Percentiles rank a stretch among this genome's conserved stretches.
phyloP scores from a whole-genome alignment of 306 rosid genomes.

The Fragaria ananassa region DNA sequence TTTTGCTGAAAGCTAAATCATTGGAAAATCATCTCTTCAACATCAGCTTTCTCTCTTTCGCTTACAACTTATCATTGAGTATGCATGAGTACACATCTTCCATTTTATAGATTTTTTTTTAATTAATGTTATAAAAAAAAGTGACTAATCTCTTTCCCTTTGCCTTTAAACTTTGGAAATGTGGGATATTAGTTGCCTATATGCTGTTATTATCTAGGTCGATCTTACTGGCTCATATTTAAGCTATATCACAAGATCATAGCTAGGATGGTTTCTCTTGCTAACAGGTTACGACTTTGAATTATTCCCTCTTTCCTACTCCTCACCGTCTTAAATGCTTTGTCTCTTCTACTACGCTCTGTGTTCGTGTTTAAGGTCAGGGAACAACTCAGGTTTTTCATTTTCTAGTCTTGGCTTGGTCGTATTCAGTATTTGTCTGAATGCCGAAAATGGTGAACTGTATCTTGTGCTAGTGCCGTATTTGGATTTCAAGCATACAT shows the following conservation, averaged over 20 bases:
- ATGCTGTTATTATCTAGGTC: background rate
- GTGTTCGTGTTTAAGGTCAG: background rate
- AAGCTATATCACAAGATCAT: background rate
- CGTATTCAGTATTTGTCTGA: background rate
- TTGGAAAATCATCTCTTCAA: background rate
- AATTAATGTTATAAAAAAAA: background rate
- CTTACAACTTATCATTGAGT: background rate
- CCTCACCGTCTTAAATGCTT: background rate
- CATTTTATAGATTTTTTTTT: background rate
- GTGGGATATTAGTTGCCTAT: background rate
- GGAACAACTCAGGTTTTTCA: background rate
- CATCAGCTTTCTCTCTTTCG: background rate
- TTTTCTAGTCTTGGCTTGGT: background rate
- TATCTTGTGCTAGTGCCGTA: background rate
- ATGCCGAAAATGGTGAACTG: background rate
- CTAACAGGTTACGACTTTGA: background rate
- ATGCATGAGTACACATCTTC: background rate
- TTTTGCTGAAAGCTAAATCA: background rate
- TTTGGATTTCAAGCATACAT: constrained; percentile 7
- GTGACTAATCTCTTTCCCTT: background rate
- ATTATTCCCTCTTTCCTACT: background rate
- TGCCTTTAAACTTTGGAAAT: background rate
- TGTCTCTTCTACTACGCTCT: background rate
- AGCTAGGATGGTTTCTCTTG: background rate
- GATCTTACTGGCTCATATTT: background rate